Base-by-base conservation (phyloP, 2,329 filamentous ascomycete species). In the Penicillium sp. region DNA sequence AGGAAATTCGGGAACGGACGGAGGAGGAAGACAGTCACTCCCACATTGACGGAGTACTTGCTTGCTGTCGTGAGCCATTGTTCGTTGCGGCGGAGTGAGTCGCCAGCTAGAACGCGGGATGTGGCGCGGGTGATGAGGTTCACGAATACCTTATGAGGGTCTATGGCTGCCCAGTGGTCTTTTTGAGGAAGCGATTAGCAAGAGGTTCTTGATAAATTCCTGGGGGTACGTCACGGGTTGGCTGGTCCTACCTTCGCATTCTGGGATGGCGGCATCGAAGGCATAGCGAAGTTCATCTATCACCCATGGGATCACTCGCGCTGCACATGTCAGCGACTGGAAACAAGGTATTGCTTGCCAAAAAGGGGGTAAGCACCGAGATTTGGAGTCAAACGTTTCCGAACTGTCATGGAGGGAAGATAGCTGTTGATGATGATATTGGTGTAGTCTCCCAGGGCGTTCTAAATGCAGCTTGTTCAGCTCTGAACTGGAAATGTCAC, bases 101-200 rank as follows among this genome's bases (percentile, higher is more conserved):
- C 64, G 19, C 78, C 76, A 29, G 76, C 69, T 51, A 79, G 75
- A 42, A 80, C 68, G 19, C 76, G 70, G 1, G 74, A 72, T 1
- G 75, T 76, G 6, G 78, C 64, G 16, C 77, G 72, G 10, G 74
- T 69, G 29, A 79, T 69, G 6, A 79, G 60, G 1, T 67, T 62
- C 1, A 71, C 66, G 33, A 76, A 66, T 52, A 66, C 55, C 9
- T 65, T 43, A 29, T 68, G 66, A 11, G 68, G 52, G 5, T 67
- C 62, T 35, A 68, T 55, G 4, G 59, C 29, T 13, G 59, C 49
- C 68, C 68, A 71, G n/a, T 57, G 31, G 22, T 63, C 68, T 69
- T 39, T 47, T 10, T 26, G 11, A 13, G n/a, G 35, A 21, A 3
- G 39, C 8, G n/a, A 21, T 49, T 21, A 43, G 49, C 37, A 24